Conservation (phyloP, 148 eudicot genomes). For the Rhododendron vialii region DNA sequence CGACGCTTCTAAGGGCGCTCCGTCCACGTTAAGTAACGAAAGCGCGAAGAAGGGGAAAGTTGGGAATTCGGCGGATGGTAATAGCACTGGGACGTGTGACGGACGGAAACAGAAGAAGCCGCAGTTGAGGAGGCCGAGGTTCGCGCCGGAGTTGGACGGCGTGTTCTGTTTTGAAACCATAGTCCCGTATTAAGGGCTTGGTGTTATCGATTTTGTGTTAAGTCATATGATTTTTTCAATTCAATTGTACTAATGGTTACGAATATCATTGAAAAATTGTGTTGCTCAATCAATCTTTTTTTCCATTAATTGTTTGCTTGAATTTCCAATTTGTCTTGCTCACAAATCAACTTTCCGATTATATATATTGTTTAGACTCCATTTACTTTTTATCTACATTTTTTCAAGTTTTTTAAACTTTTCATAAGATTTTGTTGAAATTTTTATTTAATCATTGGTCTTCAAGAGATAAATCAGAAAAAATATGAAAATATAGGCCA, state of each 20-base stretch:
- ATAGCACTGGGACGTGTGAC: neutral
- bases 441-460: no score
- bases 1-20: neutral
- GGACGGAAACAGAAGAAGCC: neutral
- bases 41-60: slow-evolving; percentile 5
- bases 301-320: neutral
- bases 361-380: neutral
- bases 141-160: slow-evolving; percentile 60
- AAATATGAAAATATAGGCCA: no score
- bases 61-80: slow-evolving; percentile 1
- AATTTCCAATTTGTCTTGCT: neutral
- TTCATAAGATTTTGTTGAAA: no score
- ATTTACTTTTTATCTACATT: no score
- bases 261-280: neutral
- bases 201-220: neutral
- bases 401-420: no score
- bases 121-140: slow-evolving; percentile 24
- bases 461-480: no score
- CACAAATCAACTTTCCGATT: neutral
- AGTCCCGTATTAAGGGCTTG: slow-evolving; percentile 21
- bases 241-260: neutral
- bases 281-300: neutral
- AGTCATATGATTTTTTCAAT: neutral
- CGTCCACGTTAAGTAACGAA: neutral
- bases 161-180: slow-evolving; percentile 54